Percentiles rank a stretch among this genome's conserved stretches.
Evolutionary conservation across 352 stramenopile species (phyloP).

Genomic region (Lagenidium giganteum): DNA sequence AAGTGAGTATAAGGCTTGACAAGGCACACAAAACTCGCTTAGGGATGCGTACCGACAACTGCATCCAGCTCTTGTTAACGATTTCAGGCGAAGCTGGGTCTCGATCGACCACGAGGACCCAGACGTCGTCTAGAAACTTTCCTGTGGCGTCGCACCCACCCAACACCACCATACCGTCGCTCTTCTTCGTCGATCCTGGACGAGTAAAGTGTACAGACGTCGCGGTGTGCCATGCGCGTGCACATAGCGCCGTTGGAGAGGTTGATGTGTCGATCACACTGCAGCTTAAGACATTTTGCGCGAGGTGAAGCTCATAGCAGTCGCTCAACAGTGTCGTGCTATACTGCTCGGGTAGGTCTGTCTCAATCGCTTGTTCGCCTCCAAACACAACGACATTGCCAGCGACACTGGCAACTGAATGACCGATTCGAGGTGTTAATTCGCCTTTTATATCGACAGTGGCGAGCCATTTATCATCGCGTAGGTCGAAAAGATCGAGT

Average conservation of each 20-base stretch:
- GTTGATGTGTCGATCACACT: constrained; percentile 10
- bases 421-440: constrained; percentile 46
- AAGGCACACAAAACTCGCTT: background rate
- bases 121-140: constrained; percentile 35
- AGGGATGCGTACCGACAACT: constrained; percentile 28
- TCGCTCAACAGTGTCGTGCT: constrained; percentile 24
- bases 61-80: constrained; percentile 23
- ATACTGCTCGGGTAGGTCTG: too few relatives aligned
- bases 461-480: constrained; percentile 37
- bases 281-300: constrained; percentile 34
- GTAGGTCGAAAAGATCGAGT: constrained; percentile 60
- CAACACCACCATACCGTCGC: constrained; percentile 35
- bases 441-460: constrained; percentile 52
- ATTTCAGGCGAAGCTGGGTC: background rate
- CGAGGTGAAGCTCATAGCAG: constrained; percentile 35
- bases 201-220: constrained; percentile 18
- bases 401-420: constrained; percentile 34
- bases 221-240: constrained; percentile 44
- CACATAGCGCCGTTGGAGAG: constrained; percentile 4
- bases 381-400: constrained; percentile 48
- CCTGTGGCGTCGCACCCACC: constrained; percentile 33
- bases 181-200: constrained; percentile 7
- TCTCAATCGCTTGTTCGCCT: constrained; percentile 22
- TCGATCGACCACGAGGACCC: constrained; percentile 27
- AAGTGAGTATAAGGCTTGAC: background rate